These are phyloP conservation scores for Aspergillus sp. DNA, from an alignment of 2,329 filamentous ascomycete species.

Conservation along the genomic window DNA sequence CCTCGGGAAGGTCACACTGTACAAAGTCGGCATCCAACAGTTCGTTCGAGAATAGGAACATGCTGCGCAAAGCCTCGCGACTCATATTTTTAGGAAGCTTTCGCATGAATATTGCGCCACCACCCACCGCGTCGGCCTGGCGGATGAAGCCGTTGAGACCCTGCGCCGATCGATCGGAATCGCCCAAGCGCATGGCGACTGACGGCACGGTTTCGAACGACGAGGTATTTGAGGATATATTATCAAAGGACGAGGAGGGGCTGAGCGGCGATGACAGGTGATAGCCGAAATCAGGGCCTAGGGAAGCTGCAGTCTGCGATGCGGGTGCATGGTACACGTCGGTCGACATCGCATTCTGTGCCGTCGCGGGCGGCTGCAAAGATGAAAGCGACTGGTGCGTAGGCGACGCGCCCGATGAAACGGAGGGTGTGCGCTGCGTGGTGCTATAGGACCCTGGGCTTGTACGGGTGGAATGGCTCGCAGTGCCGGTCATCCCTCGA, in stretches of 20 bases:
- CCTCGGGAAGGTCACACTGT: constrained; percentile 58
- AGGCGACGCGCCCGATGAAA: constrained; percentile 46
- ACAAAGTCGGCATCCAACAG: constrained; percentile 64
- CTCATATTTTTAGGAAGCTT: constrained; percentile 64
- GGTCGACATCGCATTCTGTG: constrained; percentile 50
- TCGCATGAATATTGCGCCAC: constrained; percentile 59
- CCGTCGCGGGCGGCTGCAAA: constrained; percentile 41
- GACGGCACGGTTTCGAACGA: constrained; percentile 38
- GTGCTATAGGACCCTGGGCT: constrained; percentile 47
- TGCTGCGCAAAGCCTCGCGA: constrained; percentile 62
- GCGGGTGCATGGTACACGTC: constrained; percentile 47
- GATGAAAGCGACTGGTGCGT: constrained; percentile 39
- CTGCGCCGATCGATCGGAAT: constrained; percentile 41
- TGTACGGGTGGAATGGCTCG: constrained; percentile 47
- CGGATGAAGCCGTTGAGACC: constrained; percentile 41
- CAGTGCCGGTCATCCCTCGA: constrained; percentile 48
- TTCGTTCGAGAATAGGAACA: constrained; percentile 69
- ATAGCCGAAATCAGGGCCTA: constrained; percentile 41
- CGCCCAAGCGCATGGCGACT: constrained; percentile 40
- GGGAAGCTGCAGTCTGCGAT: constrained; percentile 41
- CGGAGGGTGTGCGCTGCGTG: constrained; percentile 44
- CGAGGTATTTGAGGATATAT: constrained; percentile 23
- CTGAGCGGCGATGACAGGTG: constrained; percentile 46
- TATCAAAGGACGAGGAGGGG: constrained; percentile 42
- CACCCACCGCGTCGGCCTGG: constrained; percentile 34